Evolutionary conservation across 495 filamentous ascomycete genomes (phyloP).

Genomic region (Penicillium bialowiezense): DNA sequence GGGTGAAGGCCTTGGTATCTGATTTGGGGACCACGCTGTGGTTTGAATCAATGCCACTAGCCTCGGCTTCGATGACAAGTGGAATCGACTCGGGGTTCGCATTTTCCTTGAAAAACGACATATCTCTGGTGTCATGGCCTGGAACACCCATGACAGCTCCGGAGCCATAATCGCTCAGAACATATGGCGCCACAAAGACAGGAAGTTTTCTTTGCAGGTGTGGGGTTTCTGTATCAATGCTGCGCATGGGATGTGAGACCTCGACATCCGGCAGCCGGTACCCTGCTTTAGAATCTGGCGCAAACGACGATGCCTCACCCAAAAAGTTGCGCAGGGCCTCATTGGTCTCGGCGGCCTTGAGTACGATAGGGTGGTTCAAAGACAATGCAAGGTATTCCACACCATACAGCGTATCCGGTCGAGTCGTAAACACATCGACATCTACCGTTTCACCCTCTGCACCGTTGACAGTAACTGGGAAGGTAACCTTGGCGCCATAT

Average conservation of each 20-base stretch:
- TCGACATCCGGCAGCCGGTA: slow-evolving; percentile 60
- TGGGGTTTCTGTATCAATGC: slow-evolving; percentile 49
- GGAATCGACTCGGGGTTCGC: slow-evolving; percentile 47
- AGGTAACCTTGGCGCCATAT: slow-evolving; percentile 66
- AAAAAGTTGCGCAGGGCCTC: slow-evolving; percentile 63
- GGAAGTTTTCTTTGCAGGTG: slow-evolving; percentile 57
- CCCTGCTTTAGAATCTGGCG: slow-evolving; percentile 71
- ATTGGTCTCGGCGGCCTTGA: slow-evolving; percentile 55
- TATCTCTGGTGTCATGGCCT: slow-evolving; percentile 74
- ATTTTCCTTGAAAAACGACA: slow-evolving; percentile 76
- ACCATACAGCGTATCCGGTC: slow-evolving; percentile 79
- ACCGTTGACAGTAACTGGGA: slow-evolving; percentile 49
- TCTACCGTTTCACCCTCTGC: slow-evolving; percentile 26
- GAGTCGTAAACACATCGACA: slow-evolving; percentile 79
- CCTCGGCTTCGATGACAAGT: slow-evolving; percentile 43
- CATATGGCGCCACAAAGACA: slow-evolving; percentile 80
- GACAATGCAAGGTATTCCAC: slow-evolving; percentile 84
- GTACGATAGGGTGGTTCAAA: slow-evolving; percentile 67
- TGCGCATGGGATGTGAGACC: slow-evolving; percentile 62
- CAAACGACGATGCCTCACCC: slow-evolving; percentile 56
- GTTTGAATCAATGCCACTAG: slow-evolving; percentile 38
- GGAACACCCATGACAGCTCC: slow-evolving; percentile 92
- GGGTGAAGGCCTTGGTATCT: slow-evolving; percentile 39
- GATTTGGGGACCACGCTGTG: slow-evolving; percentile 32
- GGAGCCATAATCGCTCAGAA: slow-evolving; percentile 83